A percentile compares a stretch with the other conserved stretches of the same genome.
These are phyloP conservation scores for Perkinsus marinus DNA, from an alignment of 169 alveolate species.

Conservation along the genomic window DNA sequence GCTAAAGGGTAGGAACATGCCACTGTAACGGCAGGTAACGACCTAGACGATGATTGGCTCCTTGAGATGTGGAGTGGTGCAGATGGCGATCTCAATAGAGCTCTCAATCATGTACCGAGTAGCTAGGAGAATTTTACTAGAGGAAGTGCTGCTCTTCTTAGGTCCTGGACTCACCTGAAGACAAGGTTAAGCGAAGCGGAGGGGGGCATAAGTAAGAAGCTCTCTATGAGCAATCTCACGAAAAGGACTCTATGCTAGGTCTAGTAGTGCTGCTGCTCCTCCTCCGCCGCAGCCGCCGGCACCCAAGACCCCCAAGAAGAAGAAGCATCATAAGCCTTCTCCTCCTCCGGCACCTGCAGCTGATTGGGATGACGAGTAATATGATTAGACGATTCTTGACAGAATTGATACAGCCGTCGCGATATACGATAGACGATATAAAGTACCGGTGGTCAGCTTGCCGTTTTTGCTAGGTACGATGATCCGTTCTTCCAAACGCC, in stretches of 20 bases:
- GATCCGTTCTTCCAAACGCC: not conserved
- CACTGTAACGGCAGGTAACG: not conserved
- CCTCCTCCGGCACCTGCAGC: not conserved
- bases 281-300: not conserved
- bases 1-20: no score
- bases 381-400: not conserved
- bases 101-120: not conserved
- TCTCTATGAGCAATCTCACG: not conserved
- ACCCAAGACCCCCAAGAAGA: not conserved
- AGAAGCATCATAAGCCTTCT: not conserved
- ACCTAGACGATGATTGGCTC: not conserved
- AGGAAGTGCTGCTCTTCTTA: no score
- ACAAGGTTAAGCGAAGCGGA: not conserved
- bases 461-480: not conserved
- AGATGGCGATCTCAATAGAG: constrained; percentile 1
- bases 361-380: not conserved
- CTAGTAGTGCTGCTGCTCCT: not conserved
- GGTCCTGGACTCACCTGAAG: constrained; percentile 3
- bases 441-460: no score
- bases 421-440: no score
- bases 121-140: no score
- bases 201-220: not conserved
- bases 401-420: no score
- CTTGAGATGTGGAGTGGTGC: constrained; percentile 6
- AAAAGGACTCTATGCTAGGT: not conserved